A percentile compares a stretch with the other conserved stretches of the same genome.
Conservation (phyloP, 2,329 filamentous ascomycete species). For the Talaromyces sp. region DNA sequence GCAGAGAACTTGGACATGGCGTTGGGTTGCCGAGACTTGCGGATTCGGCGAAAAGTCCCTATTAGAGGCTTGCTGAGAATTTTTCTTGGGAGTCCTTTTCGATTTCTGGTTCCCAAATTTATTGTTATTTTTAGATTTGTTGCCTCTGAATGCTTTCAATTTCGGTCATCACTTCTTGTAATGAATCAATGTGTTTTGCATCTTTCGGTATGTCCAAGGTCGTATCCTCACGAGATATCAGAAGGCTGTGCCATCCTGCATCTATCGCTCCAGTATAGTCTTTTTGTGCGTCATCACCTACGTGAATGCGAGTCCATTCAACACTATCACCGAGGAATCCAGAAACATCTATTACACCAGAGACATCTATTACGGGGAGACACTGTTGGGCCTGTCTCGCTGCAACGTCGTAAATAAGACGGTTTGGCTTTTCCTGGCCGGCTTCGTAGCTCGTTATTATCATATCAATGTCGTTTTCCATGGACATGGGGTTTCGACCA, state of each 20-base stretch:
- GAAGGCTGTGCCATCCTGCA: slow-evolving; percentile 36
- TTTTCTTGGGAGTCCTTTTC: background rate
- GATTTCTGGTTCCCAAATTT: background rate
- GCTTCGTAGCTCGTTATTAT: slow-evolving; percentile 45
- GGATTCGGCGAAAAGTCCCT: background rate
- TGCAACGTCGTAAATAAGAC: slow-evolving; percentile 37
- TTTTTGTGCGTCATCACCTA: slow-evolving; percentile 42
- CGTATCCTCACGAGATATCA: slow-evolving; percentile 23
- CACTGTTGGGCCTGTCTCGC: slow-evolving; percentile 24
- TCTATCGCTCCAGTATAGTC: slow-evolving; percentile 35
- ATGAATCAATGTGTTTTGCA: slow-evolving; percentile 6
- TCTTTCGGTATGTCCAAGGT: background rate
- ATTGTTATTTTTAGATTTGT: background rate
- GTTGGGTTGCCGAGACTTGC: background rate
- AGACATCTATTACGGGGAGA: background rate
- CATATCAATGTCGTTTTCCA: slow-evolving; percentile 36
- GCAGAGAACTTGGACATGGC: slow-evolving; percentile 5
- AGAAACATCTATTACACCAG: background rate
- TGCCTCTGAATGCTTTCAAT: background rate
- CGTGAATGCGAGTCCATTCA: slow-evolving; percentile 33
- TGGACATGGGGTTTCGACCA: background rate
- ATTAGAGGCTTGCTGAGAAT: background rate
- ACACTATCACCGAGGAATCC: slow-evolving; percentile 1
- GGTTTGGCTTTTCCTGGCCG: slow-evolving; percentile 40
- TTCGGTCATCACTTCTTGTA: slow-evolving; percentile 9